These are phyloP conservation scores for Oligophagozyma castellii DNA, from an alignment of 1,139 yeast genomes.

Conservation along the genomic window DNA sequence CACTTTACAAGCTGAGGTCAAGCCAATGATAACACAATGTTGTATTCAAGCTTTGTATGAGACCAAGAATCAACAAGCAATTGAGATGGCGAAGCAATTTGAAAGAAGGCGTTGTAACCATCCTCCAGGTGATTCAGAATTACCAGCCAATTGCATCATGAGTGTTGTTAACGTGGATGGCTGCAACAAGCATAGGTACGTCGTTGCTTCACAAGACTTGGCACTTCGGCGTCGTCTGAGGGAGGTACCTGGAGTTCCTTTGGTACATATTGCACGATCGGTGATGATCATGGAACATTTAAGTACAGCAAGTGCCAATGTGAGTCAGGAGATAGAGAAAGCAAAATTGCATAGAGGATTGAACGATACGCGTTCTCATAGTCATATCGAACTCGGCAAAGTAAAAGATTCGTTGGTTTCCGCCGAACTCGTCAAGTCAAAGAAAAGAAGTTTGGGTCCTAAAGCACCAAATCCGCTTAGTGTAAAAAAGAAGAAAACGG, in stretches of 20 bases:
- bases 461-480: slow-evolving; percentile 77
- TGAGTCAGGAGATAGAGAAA: slow-evolving; percentile 42
- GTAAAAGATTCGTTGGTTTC: slow-evolving; percentile 15
- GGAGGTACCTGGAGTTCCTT: slow-evolving; percentile 76
- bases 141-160: slow-evolving; percentile 65
- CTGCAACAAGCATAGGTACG: slow-evolving; percentile 75
- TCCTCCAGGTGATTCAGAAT: slow-evolving; percentile 44
- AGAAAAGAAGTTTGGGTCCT: slow-evolving; percentile 51
- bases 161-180: slow-evolving; percentile 62
- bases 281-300: slow-evolving; percentile 96
- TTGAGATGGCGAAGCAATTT: slow-evolving; percentile 62
- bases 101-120: slow-evolving; percentile 70
- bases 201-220: slow-evolving; percentile 73
- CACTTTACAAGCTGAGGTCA: slow-evolving; percentile 74
- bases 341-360: slow-evolving; percentile 65
- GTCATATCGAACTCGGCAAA: slow-evolving; percentile 12
- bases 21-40: slow-evolving; percentile 95
- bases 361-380: slow-evolving; percentile 32
- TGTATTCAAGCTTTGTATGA: slow-evolving; percentile 77
- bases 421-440: slow-evolving; percentile 3
- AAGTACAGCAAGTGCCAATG: slow-evolving; percentile 52
- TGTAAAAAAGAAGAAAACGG: slow-evolving; percentile 48
- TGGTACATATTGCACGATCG: slow-evolving; percentile 73
- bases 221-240: slow-evolving; percentile 56
- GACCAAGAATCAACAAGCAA: slow-evolving; percentile 57